A percentile compares a stretch with the other conserved stretches of the same genome.
Evolutionary conservation across 768 basidiomycete species (phyloP).

Genomic region (Hysterangium stoloniferum): DNA sequence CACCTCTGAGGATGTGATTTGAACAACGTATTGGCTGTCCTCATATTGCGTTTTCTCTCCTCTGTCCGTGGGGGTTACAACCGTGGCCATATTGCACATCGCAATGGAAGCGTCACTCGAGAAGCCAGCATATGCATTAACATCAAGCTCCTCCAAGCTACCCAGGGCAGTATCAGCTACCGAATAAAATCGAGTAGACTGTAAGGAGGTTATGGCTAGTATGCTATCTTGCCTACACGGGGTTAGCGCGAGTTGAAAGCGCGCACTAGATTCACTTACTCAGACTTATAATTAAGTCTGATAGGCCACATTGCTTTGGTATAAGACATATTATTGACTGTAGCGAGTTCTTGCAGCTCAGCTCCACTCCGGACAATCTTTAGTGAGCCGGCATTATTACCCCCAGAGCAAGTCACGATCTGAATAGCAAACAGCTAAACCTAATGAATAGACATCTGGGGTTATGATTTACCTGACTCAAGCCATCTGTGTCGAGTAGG

Average conservation of each 20-base stretch:
- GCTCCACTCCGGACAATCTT: slow-evolving; percentile 77
- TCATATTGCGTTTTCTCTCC: slow-evolving; percentile 13
- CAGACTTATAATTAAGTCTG: slow-evolving; percentile 36
- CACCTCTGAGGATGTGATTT: slow-evolving; percentile 58
- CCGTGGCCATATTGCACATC: slow-evolving; percentile 42
- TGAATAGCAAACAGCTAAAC: slow-evolving; percentile 41
- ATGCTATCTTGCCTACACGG: slow-evolving; percentile 35
- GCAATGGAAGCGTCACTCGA: slow-evolving; percentile 43
- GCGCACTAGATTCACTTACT: slow-evolving; percentile 11
- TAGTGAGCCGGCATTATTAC: slow-evolving; percentile 64
- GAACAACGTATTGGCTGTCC: slow-evolving; percentile 42
- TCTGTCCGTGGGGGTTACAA: neutral
- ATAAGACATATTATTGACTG: slow-evolving; percentile 46
- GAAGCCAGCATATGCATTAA: neutral
- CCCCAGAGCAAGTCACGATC: slow-evolving; percentile 83
- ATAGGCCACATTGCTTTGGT: slow-evolving; percentile 61
- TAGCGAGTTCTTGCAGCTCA: slow-evolving; percentile 60
- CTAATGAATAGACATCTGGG: neutral
- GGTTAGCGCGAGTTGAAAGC: neutral
- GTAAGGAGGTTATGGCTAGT: slow-evolving; percentile 1
- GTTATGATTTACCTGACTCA: slow-evolving; percentile 48
- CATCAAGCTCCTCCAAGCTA: slow-evolving; percentile 15
- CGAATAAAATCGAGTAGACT: slow-evolving; percentile 12
- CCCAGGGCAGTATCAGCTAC: slow-evolving; percentile 11
- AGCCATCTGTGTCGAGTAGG: slow-evolving; percentile 64